A percentile compares a stretch with the other conserved stretches of the same genome.
phyloP scores from a whole-genome alignment of 164 flowering plant species.

The Warburgia ugandensis region DNA sequence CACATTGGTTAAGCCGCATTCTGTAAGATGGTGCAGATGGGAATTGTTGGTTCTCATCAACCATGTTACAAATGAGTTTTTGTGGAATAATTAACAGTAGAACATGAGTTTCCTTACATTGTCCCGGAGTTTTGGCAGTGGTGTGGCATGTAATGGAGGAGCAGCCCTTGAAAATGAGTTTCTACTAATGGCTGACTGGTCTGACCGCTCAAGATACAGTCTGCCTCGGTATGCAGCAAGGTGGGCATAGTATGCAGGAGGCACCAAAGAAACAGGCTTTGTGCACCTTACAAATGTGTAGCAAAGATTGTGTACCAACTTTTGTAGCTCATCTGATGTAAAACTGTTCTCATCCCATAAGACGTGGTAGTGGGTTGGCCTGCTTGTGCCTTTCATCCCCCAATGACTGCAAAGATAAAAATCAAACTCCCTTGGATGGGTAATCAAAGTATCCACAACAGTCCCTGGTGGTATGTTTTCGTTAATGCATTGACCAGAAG shows the following conservation, averaged over 20 bases:
- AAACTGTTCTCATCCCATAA: slow-evolving; percentile 81
- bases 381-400: slow-evolving; percentile 91
- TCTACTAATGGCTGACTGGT: slow-evolving; percentile 13
- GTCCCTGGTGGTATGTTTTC: slow-evolving; percentile 92
- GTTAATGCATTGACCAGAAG: slow-evolving; percentile 17
- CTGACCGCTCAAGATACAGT: slow-evolving; percentile 72
- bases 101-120: slow-evolving; percentile 82
- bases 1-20: too few relatives aligned
- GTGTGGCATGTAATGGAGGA: slow-evolving; percentile 50
- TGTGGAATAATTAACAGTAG: slow-evolving; percentile 55
- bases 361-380: slow-evolving; percentile 84
- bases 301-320: slow-evolving; percentile 69
- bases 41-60: too few relatives aligned
- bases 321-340: slow-evolving; percentile 85
- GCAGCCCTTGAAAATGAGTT: slow-evolving; percentile 45
- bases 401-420: slow-evolving; percentile 94
- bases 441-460: slow-evolving; percentile 75
- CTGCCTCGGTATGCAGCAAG: slow-evolving; percentile 93
- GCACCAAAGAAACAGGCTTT: slow-evolving; percentile 88
- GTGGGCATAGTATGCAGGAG: slow-evolving; percentile 93
- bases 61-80: too few relatives aligned
- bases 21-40: too few relatives aligned
- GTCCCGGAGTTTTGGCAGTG: slow-evolving; percentile 68
- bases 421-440: slow-evolving; percentile 86
- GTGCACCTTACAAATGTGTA: slow-evolving; percentile 88